A percentile compares a stretch with the other conserved stretches of the same genome.
These are phyloP conservation scores for Leishmania aethiopica DNA, from an alignment of 208 protist genomes.

Conservation along the genomic window DNA sequence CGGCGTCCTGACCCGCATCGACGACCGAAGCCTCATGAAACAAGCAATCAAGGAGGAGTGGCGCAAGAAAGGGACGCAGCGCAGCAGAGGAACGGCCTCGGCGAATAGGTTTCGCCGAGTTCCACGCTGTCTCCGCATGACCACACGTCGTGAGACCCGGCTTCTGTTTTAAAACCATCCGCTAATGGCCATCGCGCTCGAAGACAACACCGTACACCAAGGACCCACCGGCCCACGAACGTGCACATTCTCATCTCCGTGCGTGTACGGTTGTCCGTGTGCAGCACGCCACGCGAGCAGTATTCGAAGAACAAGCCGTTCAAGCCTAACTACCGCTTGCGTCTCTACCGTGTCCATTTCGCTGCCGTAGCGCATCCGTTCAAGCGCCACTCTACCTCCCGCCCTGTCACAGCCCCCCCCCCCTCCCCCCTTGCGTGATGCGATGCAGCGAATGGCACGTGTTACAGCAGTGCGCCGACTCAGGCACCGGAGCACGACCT, in stretches of 20 bases:
- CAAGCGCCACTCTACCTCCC: no score
- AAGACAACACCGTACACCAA: background rate
- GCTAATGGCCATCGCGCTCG: background rate
- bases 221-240: background rate
- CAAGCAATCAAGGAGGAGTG: background rate
- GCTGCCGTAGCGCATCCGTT: no score
- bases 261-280: background rate
- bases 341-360: no score
- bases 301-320: background rate
- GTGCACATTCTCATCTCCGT: background rate
- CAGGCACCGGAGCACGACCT: background rate
- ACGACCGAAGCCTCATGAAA: background rate
- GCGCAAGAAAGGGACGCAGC: no score
- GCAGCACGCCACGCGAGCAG: background rate
- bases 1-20: background rate
- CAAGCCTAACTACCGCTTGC: no score
- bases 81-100: background rate
- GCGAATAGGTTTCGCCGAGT: background rate
- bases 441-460: background rate
- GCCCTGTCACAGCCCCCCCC: background rate
- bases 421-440: background rate
- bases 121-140: background rate
- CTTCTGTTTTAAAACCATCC: background rate
- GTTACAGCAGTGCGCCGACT: background rate
- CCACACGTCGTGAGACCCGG: background rate